Percentiles rank a stretch among this genome's conserved stretches.
phyloP scores from a whole-genome alignment of 495 filamentous ascomycete species.

The Trichoderma orchidacearum region DNA sequence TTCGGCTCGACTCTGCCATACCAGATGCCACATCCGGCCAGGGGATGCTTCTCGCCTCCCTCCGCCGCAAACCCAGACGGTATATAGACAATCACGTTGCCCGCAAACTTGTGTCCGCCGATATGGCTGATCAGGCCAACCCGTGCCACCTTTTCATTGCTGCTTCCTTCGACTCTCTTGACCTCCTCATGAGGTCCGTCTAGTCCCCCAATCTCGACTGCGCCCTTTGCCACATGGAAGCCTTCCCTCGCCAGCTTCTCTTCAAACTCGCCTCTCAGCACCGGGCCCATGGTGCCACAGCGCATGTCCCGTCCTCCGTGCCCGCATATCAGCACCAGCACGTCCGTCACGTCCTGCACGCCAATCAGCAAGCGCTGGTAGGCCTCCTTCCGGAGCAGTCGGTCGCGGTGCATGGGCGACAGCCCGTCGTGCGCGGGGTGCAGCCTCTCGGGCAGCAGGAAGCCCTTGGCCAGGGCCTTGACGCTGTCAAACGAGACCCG shows the following conservation, averaged over 20 bases:
- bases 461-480: constrained; percentile 42
- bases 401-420: constrained; percentile 33
- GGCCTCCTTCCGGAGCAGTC: constrained; percentile 22
- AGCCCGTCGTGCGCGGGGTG: constrained; percentile 42
- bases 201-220: constrained; percentile 7
- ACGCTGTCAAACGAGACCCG: constrained; percentile 33
- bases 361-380: constrained; percentile 27
- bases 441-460: constrained; percentile 43
- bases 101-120: constrained; percentile 85
- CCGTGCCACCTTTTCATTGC: constrained; percentile 29
- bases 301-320: constrained; percentile 67
- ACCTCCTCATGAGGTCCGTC: not conserved
- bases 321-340: constrained; percentile 71
- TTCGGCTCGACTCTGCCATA: constrained; percentile 80
- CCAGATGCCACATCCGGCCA: constrained; percentile 81
- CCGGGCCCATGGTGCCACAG: constrained; percentile 68
- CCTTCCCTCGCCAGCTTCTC: constrained; percentile 18
- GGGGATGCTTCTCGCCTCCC: constrained; percentile 29
- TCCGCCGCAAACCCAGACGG: constrained; percentile 38
- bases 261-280: constrained; percentile 56
- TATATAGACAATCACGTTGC: constrained; percentile 85
- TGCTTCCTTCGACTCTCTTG: constrained; percentile 2
- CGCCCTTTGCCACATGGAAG: constrained; percentile 17
- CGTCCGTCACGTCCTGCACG: constrained; percentile 47
- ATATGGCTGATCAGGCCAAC: constrained; percentile 78